Conservation (phyloP, 306 rosid species). For the Quercus ilex region DNA sequence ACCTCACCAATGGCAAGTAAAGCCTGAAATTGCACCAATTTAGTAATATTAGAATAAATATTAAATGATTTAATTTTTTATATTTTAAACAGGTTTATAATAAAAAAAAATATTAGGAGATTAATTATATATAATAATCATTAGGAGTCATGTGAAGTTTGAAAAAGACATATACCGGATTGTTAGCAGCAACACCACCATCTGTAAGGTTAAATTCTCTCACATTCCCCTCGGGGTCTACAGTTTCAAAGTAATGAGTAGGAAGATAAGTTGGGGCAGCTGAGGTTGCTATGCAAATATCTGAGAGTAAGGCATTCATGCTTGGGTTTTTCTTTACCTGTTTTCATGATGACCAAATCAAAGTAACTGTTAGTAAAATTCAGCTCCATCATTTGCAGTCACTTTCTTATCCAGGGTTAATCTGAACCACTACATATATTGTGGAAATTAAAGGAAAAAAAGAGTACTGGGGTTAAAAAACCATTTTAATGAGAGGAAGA, state of each 20-base stretch:
- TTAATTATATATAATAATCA: neutral
- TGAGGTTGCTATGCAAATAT: constrained; percentile 61
- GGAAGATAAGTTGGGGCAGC: constrained; percentile 82
- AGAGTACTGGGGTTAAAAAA: neutral
- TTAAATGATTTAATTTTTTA: neutral
- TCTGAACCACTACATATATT: neutral
- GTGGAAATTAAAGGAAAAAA: neutral
- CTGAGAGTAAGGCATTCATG: constrained; percentile 36
- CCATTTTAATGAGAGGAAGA: neutral
- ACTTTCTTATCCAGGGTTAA: neutral
- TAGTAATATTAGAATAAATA: neutral
- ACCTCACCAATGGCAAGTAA: constrained; percentile 52
- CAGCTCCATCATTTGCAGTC: neutral
- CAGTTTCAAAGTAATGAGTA: constrained; percentile 51
- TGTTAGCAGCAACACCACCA: constrained; percentile 74
- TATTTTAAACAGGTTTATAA: too few species aligned
- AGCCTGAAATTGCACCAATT: constrained; percentile 20
- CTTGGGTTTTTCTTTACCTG: constrained; percentile 35
- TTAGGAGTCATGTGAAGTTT: neutral
- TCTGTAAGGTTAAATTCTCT: constrained; percentile 53
- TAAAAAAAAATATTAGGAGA: neutral
- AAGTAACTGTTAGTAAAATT: neutral
- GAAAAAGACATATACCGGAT: constrained; percentile 39
- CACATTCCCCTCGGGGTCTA: constrained; percentile 8
- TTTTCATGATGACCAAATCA: neutral